phyloP scores from a whole-genome alignment of 2,329 filamentous ascomycete species.

The Didymella arachidicola region DNA sequence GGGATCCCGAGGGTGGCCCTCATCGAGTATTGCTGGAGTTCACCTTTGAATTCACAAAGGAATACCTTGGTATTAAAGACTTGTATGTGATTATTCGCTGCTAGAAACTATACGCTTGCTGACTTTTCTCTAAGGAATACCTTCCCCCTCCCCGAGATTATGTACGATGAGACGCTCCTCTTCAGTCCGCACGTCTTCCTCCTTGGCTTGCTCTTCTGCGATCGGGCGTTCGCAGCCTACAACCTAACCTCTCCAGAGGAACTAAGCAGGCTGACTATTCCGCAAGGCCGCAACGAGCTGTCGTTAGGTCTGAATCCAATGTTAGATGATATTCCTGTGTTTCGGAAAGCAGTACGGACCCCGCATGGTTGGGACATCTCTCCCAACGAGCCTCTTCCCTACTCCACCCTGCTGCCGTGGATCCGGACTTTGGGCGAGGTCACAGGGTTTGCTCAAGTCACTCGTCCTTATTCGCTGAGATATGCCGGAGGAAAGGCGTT shows the following conservation, averaged over 20 bases:
- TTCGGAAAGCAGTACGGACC: neutral
- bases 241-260: neutral
- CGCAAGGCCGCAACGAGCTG: neutral
- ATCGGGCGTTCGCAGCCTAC: constrained; percentile 41
- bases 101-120: neutral
- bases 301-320: neutral
- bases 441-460: neutral
- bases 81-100: neutral
- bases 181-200: constrained; percentile 45
- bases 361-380: neutral
- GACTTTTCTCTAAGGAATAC: neutral
- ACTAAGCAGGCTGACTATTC: neutral
- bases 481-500: constrained; percentile 3
- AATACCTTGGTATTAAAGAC: constrained; percentile 5
- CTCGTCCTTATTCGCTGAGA: neutral
- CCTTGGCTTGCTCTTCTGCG: constrained; percentile 44
- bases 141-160: constrained; percentile 25
- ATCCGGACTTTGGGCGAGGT: neutral
- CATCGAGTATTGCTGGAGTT: constrained; percentile 20
- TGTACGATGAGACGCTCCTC: constrained; percentile 43
- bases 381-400: neutral
- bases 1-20: constrained; percentile 15
- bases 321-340: neutral
- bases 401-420: constrained; percentile 1
- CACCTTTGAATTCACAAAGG: constrained; percentile 18